Conservation (phyloP, 2,329 filamentous ascomycete genomes). For the Colletotrichum paranaense region DNA sequence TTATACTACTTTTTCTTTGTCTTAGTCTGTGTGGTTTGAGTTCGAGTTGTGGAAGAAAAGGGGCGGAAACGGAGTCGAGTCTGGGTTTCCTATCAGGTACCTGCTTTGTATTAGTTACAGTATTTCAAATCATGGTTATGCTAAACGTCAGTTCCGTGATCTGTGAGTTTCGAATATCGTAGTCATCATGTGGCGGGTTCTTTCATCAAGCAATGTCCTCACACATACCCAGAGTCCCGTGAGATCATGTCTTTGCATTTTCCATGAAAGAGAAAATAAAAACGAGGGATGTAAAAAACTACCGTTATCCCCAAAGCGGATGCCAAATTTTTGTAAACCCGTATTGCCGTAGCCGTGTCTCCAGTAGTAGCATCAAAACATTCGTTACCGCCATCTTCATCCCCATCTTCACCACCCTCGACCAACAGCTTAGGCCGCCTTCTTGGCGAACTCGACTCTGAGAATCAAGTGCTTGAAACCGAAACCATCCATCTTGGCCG, state of each 20-base stretch:
- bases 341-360: slow-evolving; percentile 34
- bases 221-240: slow-evolving; percentile 8
- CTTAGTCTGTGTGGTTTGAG: neutral
- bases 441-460: slow-evolving; percentile 89
- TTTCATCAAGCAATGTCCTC: neutral
- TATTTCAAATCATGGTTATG: neutral
- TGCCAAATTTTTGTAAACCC: slow-evolving; percentile 32
- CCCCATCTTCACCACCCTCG: neutral
- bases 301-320: slow-evolving; percentile 29
- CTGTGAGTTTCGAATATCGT: neutral
- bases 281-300: slow-evolving; percentile 11
- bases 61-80: slow-evolving; percentile 2
- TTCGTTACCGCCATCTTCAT: slow-evolving; percentile 20
- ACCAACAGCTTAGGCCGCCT: slow-evolving; percentile 55
- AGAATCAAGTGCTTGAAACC: slow-evolving; percentile 90
- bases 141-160: no score
- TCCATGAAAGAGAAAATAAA: slow-evolving; percentile 20
- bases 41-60: neutral
- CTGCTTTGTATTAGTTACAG: slow-evolving; percentile 3
- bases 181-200: no score
- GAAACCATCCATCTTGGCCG: slow-evolving; percentile 97
- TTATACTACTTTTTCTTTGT: neutral
- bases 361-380: slow-evolving; percentile 32
- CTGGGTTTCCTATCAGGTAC: slow-evolving; percentile 7
- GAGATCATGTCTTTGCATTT: slow-evolving; percentile 32